Conservation (phyloP, 2,329 filamentous ascomycete species). For the Colletotrichum caudatum region DNA sequence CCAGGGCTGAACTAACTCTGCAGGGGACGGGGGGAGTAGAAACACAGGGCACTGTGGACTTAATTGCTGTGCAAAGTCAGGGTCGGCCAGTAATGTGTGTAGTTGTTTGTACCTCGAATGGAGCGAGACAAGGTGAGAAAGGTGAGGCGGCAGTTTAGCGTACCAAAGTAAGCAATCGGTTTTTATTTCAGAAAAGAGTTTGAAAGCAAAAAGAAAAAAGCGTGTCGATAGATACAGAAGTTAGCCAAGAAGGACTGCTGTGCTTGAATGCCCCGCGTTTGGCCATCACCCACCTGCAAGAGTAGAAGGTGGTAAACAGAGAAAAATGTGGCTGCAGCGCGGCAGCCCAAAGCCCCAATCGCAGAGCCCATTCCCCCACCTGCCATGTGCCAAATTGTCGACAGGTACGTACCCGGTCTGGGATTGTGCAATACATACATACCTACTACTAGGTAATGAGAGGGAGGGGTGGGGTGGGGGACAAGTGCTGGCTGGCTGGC, state of each 20-base stretch:
- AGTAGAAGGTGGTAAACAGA: conserved; percentile 12
- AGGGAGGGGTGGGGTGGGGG: conserved; percentile 15
- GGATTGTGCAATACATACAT: conserved; percentile 35
- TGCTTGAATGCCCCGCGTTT: conserved; percentile 30
- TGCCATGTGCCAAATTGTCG: conserved; percentile 34
- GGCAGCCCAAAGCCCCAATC: conserved; percentile 33
- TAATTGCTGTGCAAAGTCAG: neutral
- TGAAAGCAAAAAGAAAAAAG: neutral
- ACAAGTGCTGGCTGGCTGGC: conserved; percentile 10
- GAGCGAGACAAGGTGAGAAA: neutral
- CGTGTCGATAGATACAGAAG: neutral
- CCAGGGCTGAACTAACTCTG: conserved; percentile 11
- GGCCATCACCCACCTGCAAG: conserved; percentile 17
- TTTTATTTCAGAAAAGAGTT: neutral
- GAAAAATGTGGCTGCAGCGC: conserved; percentile 23
- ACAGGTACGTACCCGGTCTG: conserved; percentile 25
- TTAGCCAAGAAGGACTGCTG: conserved; percentile 7
- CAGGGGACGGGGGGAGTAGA: neutral
- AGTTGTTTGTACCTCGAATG: neutral
- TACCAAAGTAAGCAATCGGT: neutral
- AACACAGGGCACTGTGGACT: conserved; percentile 4
- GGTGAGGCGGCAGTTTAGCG: neutral
- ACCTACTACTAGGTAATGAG: conserved; percentile 5
- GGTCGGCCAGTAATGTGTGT: neutral
- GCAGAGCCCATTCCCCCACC: conserved; percentile 28